These are phyloP conservation scores for Aureobasidium melanogenum DNA, from an alignment of 2,329 filamentous ascomycete species.

Conservation along the genomic window DNA sequence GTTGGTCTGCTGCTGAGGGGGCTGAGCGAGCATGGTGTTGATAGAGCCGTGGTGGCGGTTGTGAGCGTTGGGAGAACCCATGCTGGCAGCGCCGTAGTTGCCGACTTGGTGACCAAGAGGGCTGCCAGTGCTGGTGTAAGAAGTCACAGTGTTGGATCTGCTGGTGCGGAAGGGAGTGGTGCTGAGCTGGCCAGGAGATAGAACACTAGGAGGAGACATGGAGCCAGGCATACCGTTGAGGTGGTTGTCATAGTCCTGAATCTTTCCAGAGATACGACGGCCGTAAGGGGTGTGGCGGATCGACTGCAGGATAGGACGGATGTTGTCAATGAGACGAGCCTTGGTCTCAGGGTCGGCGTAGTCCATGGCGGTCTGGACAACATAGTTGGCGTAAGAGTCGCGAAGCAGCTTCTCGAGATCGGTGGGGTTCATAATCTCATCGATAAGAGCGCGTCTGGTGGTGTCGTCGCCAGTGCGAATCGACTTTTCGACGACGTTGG, in stretches of 20 bases:
- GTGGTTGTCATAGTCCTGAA: constrained; percentile 46
- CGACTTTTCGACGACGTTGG: constrained; percentile 93
- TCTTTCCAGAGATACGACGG: constrained; percentile 85
- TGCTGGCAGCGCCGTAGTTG: not conserved
- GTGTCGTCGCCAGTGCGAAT: constrained; percentile 70
- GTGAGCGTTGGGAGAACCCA: constrained; percentile 6
- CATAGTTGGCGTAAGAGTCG: constrained; percentile 94
- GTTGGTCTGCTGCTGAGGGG: constrained; percentile 4
- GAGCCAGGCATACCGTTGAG: not conserved
- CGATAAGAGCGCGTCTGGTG: constrained; percentile 72
- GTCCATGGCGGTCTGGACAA: constrained; percentile 91
- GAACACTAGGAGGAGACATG: not conserved
- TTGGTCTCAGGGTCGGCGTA: constrained; percentile 68
- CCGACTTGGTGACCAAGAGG: not conserved
- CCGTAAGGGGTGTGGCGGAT: constrained; percentile 92
- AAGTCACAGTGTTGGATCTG: not conserved
- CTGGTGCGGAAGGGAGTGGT: not conserved
- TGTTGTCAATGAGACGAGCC: constrained; percentile 66
- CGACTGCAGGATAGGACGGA: constrained; percentile 73
- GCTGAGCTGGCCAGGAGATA: constrained; percentile 6
- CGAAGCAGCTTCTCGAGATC: constrained; percentile 85
- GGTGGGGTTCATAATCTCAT: constrained; percentile 63
- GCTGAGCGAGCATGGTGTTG: constrained; percentile 9
- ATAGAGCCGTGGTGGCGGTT: not conserved
- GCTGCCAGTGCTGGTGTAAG: constrained; percentile 6